Evolutionary conservation across 139 green algal genomes (phyloP).

Genomic region (Desmodesmus armatus): DNA sequence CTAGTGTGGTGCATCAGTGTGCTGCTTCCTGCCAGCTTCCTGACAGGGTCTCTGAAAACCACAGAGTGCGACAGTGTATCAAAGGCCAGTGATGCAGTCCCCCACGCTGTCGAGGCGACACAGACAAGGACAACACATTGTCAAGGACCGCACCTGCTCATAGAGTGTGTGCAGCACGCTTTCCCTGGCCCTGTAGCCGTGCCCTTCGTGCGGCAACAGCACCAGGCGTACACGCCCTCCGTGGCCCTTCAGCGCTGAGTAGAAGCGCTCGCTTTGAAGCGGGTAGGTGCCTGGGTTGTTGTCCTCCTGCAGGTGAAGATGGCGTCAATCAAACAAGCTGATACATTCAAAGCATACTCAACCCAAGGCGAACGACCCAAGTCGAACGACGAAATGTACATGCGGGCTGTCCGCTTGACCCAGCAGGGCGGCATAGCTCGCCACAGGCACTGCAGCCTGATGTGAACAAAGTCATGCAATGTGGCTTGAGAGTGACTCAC

Average conservation of each 20-base stretch:
- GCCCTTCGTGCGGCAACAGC: constrained; percentile 94
- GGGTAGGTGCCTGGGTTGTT: constrained; percentile 94
- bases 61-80: neutral
- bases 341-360: neutral
- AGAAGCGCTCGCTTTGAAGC: constrained; percentile 95
- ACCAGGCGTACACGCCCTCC: constrained; percentile 72
- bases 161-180: constrained; percentile 81
- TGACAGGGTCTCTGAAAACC: too few relatives aligned
- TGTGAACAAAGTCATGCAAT: neutral
- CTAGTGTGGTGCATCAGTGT: too few relatives aligned
- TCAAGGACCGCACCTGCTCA: constrained; percentile 63
- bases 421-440: too few relatives aligned
- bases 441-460: too few relatives aligned
- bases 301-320: constrained; percentile 72
- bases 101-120: neutral
- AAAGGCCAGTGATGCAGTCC: neutral
- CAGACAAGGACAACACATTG: neutral
- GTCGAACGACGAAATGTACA: neutral
- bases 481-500: constrained; percentile 34
- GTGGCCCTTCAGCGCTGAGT: constrained; percentile 54
- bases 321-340: neutral
- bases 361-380: neutral
- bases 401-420: too few relatives aligned
- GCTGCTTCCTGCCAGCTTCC: too few relatives aligned
- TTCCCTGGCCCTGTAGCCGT: constrained; percentile 85